A percentile compares a stretch with the other conserved stretches of the same genome.
Evolutionary conservation across 2,329 filamentous ascomycete genomes (phyloP).

Genomic region (Fusarium sp.): DNA sequence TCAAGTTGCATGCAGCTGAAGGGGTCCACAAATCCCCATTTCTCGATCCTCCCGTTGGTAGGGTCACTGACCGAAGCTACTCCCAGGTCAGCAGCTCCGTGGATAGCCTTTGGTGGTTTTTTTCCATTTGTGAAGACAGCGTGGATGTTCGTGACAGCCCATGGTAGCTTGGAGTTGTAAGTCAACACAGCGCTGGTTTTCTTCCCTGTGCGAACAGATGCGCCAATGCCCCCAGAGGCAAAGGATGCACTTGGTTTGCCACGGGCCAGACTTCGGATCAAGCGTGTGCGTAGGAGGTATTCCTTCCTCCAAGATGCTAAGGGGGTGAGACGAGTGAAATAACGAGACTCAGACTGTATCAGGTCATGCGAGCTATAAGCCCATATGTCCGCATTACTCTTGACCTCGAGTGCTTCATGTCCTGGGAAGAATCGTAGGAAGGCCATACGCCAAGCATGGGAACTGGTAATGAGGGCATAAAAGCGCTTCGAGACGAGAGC

Average conservation of each 20-base stretch:
- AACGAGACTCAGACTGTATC: slow-evolving; percentile 78
- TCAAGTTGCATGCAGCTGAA: slow-evolving; percentile 82
- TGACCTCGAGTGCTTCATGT: slow-evolving; percentile 59
- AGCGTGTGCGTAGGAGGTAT: slow-evolving; percentile 87
- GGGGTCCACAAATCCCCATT: slow-evolving; percentile 84
- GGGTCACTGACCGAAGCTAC: slow-evolving; percentile 87
- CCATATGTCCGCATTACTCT: slow-evolving; percentile 54
- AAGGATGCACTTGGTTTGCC: slow-evolving; percentile 79
- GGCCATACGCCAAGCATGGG: slow-evolving; percentile 93
- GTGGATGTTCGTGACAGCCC: slow-evolving; percentile 83
- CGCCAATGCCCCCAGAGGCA: slow-evolving; percentile 62
- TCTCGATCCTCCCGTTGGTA: slow-evolving; percentile 77
- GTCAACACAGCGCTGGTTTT: slow-evolving; percentile 81
- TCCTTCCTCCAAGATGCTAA: slow-evolving; percentile 96
- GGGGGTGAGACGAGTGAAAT: slow-evolving; percentile 84
- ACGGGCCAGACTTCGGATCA: slow-evolving; percentile 82
- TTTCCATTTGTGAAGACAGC: slow-evolving; percentile 80
- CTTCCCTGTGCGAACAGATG: slow-evolving; percentile 69
- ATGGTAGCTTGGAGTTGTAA: slow-evolving; percentile 86
- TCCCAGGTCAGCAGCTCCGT: slow-evolving; percentile 84
- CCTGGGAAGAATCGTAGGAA: slow-evolving; percentile 93
- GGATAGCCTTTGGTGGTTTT: slow-evolving; percentile 82
- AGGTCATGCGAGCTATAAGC: slow-evolving; percentile 63
- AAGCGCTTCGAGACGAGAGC: slow-evolving; percentile 90
- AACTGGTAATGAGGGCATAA: slow-evolving; percentile 86